Evolutionary conservation across 1,284 basidiomycete species (phyloP).

Genomic region (Microbotryomycetes sp.): DNA sequence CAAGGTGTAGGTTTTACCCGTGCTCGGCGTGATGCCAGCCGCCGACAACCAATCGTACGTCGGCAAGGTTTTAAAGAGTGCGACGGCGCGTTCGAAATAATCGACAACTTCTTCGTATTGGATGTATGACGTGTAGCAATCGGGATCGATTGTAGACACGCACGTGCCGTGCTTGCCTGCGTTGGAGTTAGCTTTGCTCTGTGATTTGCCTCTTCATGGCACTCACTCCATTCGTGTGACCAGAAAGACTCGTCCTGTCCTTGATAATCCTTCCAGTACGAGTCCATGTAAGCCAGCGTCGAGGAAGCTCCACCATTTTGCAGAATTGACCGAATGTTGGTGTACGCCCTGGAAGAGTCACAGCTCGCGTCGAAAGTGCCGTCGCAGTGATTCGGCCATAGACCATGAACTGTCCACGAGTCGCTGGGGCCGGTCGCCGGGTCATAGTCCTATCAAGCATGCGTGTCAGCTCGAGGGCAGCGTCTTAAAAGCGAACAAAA

Average conservation of each 20-base stretch:
- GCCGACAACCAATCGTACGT: conserved; percentile 62
- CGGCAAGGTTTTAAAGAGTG: conserved; percentile 58
- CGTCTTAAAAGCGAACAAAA: conserved; percentile 17
- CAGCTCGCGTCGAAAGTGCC: conserved; percentile 56
- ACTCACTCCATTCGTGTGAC: conserved; percentile 34
- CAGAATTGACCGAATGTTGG: conserved; percentile 55
- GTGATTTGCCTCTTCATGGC: neutral
- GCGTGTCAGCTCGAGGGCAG: too few relatives aligned
- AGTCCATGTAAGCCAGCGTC: conserved; percentile 61
- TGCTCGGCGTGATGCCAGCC: conserved; percentile 63
- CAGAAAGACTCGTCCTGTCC: conserved; percentile 39
- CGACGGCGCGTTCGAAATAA: conserved; percentile 60
- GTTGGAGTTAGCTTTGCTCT: too few relatives aligned
- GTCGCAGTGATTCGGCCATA: conserved; percentile 52
- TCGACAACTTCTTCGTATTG: conserved; percentile 53
- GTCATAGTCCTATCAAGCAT: conserved; percentile 57
- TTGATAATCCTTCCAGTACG: conserved; percentile 38
- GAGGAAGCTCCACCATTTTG: conserved; percentile 52
- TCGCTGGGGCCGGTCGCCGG: conserved; percentile 57
- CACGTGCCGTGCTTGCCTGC: conserved; percentile 58
- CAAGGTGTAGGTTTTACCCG: conserved; percentile 53
- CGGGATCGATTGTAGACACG: conserved; percentile 51
- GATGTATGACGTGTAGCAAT: conserved; percentile 51
- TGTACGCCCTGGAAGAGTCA: conserved; percentile 57
- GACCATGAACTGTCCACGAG: conserved; percentile 49